Evolutionary conservation across 352 stramenopile species (phyloP).

Genomic region (Globisporangium abappressorium): DNA sequence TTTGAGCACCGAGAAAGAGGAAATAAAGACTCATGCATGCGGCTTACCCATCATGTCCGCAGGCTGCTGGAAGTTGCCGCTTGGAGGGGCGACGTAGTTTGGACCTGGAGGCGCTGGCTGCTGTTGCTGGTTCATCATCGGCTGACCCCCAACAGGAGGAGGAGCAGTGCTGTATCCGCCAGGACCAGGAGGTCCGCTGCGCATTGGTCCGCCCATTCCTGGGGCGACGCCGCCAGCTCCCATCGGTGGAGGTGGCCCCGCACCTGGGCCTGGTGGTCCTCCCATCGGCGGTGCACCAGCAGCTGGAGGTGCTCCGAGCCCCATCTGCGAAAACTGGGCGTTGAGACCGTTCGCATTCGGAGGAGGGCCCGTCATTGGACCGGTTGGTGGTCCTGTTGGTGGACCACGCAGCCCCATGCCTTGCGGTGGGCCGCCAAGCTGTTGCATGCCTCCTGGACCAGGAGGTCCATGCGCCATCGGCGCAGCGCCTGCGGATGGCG

Average conservation of each 20-base stretch:
- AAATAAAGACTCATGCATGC: neutral
- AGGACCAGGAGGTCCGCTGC: constrained; percentile 17
- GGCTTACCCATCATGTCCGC: constrained; percentile 70
- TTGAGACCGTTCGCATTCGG: constrained; percentile 35
- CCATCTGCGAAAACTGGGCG: constrained; percentile 70
- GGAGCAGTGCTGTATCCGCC: constrained; percentile 6
- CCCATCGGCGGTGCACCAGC: constrained; percentile 29
- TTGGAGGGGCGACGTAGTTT: constrained; percentile 40
- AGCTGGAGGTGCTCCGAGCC: constrained; percentile 37
- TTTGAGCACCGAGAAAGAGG: neutral
- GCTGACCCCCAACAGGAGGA: neutral
- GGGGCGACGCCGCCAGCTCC: constrained; percentile 5
- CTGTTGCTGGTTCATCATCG: constrained; percentile 32
- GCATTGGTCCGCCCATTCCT: constrained; percentile 6
- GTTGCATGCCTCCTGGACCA: constrained; percentile 13
- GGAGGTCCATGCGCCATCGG: constrained; percentile 21
- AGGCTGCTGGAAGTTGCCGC: constrained; percentile 81
- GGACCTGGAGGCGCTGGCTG: constrained; percentile 14
- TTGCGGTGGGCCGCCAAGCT: constrained; percentile 15
- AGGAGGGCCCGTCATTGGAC: constrained; percentile 10
- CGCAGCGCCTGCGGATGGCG: constrained; percentile 14
- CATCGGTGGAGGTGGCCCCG: constrained; percentile 20
- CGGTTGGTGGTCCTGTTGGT: constrained; percentile 13
- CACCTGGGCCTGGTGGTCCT: constrained; percentile 22
- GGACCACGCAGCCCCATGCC: constrained; percentile 17